These are phyloP conservation scores for Podospora tetraspora DNA, from an alignment of 495 filamentous ascomycete genomes.

Conservation along the genomic window DNA sequence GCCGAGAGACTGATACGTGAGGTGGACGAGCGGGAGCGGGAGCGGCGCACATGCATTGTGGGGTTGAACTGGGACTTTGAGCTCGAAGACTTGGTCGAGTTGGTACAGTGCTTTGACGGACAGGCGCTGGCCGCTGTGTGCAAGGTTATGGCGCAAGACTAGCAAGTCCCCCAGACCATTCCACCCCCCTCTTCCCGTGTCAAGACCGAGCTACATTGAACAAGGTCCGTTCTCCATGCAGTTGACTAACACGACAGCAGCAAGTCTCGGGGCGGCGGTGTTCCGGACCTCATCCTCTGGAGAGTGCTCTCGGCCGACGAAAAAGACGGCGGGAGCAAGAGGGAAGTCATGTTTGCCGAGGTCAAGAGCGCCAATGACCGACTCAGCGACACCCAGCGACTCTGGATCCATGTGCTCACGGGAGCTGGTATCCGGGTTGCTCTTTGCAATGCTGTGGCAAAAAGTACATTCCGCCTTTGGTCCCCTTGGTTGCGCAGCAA, in stretches of 20 bases:
- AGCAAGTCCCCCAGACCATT: conserved; percentile 27
- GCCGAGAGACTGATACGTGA: conserved; percentile 60
- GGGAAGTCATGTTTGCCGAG: conserved; percentile 77
- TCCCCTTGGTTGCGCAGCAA: neutral
- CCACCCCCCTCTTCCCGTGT: neutral
- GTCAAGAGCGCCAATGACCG: conserved; percentile 95
- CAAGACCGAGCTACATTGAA: neutral
- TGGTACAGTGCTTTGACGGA: conserved; percentile 75
- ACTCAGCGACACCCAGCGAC: conserved; percentile 88
- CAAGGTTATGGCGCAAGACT: conserved; percentile 93
- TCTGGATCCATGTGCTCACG: conserved; percentile 93
- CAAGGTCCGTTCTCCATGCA: neutral
- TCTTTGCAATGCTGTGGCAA: conserved; percentile 81
- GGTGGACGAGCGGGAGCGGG: conserved; percentile 59
- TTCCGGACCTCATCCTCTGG: conserved; percentile 94
- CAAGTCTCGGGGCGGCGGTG: conserved; percentile 73
- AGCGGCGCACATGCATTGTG: conserved; percentile 73
- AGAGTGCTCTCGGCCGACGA: conserved; percentile 25
- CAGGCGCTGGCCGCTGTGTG: conserved; percentile 75
- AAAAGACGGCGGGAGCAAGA: conserved; percentile 15
- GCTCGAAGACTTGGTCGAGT: conserved; percentile 72
- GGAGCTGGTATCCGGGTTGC: conserved; percentile 81
- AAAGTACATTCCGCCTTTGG: conserved; percentile 11
- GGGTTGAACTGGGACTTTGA: conserved; percentile 89
- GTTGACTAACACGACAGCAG: neutral